These are phyloP conservation scores for Sporisorium iseilematis-ciliati DNA, from an alignment of 1,284 basidiomycete species.

Conservation along the genomic window DNA sequence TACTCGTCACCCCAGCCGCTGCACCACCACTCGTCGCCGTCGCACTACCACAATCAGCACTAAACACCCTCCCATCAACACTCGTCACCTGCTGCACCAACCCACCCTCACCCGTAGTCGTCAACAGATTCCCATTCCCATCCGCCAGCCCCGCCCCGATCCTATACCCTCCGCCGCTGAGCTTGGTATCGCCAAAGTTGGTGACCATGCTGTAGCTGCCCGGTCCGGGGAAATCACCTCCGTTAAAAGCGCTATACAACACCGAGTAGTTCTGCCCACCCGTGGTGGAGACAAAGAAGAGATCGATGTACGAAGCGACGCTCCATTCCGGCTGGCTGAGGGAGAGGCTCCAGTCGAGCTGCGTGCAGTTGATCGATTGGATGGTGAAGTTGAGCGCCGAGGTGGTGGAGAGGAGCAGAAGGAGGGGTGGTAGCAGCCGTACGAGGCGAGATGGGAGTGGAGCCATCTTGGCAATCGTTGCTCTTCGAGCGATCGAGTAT, in stretches of 20 bases:
- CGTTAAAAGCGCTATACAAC: slow-evolving; percentile 12
- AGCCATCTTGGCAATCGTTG: too few species aligned
- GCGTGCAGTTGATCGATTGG: slow-evolving; percentile 22
- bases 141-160: slow-evolving; percentile 29
- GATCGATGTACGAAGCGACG: slow-evolving; percentile 22
- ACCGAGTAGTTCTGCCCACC: slow-evolving; percentile 27
- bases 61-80: slow-evolving; percentile 15
- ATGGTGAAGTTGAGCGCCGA: slow-evolving; percentile 24
- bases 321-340: slow-evolving; percentile 34
- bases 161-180: slow-evolving; percentile 15
- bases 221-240: slow-evolving; percentile 17
- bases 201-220: slow-evolving; percentile 14
- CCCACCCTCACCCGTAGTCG: neutral
- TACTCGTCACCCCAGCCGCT: neutral
- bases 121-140: slow-evolving; percentile 15
- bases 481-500: neutral
- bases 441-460: neutral
- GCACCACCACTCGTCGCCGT: neutral
- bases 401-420: neutral
- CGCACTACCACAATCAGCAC: neutral
- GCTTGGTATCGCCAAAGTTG: slow-evolving; percentile 11
- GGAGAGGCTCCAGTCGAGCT: slow-evolving; percentile 16
- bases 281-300: slow-evolving; percentile 20
- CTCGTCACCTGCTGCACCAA: slow-evolving; percentile 18
- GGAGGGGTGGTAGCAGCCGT: slow-evolving; percentile 7